Evolutionary conservation across 139 green algal genomes (phyloP), one percentile per base, ranked within the genome.

Genomic region (Coccomyxa sp.): DNA sequence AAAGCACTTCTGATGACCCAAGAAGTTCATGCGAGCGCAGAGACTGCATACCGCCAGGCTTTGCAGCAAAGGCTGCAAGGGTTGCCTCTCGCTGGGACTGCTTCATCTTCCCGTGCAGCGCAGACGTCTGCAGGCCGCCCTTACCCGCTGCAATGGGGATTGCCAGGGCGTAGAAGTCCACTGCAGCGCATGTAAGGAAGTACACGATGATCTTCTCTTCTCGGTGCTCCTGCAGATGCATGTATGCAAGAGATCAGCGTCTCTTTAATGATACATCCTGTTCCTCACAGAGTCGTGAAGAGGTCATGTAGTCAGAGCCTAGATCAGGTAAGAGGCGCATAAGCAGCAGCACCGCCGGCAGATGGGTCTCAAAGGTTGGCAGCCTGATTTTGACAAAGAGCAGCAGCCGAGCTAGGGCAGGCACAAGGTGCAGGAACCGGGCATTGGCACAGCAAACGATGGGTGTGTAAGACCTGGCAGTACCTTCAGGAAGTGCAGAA

Each of bases 41-140:
- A 40, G 18, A 74, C 7, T 35, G 29, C 36, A 0, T 50, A 70
- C 83, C 83, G 3, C 36, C 34, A 22, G 41, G 12, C 12, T 58
- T 33, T 27, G 35, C 73, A 5, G 85, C 39, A 77, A 96, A 99
- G 0, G 85, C 77, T 5, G 84, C 81, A 34, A 99, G 87, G 29
- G 86, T 87, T 0, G 79, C 50, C 74, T 97, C 92, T 5, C 95
- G 85, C 6, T 84, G 80, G 10, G 82, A 75, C 86, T 98, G 94
- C 85, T 97, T 98, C 89, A 99, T 97, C 7, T 84, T 85, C 38
- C 95, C 95, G 78, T 98, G 95, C 79, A 98, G 87, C 7, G 88
- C 87, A 6, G 31, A 22, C 16, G 86, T 27, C 0, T 39, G 6
- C 34, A 77, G 64, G 18, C 27, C 1, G 22, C 1, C 50, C 50